Evolutionary conservation across 129 eudicot genomes (phyloP).

Genomic region (Dittrichia graveolens): DNA sequence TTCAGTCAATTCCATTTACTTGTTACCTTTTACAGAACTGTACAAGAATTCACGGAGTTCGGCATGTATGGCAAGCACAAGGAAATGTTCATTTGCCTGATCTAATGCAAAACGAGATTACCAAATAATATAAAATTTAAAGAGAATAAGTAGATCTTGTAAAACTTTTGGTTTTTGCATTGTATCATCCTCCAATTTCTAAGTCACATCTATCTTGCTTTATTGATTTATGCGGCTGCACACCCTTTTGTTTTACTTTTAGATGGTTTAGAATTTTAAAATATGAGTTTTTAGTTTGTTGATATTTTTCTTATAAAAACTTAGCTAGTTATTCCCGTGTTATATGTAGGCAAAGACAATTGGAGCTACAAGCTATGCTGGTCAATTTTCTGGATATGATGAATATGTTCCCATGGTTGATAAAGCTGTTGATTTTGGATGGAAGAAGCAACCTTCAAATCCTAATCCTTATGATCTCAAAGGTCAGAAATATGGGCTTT

Average conservation of each 20-base stretch:
- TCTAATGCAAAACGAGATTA: too few species aligned
- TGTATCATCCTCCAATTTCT: too few species aligned
- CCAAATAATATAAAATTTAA: too few species aligned
- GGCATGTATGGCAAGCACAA: too few species aligned
- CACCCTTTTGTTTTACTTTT: slow-evolving; percentile 3
- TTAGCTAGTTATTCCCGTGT: slow-evolving; percentile 14
- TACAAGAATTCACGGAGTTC: too few species aligned
- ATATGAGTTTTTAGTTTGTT: not conserved
- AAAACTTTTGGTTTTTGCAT: too few species aligned
- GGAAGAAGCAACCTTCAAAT: slow-evolving; percentile 67
- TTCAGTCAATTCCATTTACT: too few species aligned
- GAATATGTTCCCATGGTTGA: slow-evolving; percentile 97
- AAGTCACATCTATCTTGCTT: too few species aligned
- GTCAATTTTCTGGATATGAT: slow-evolving; percentile 75
- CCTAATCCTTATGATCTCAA: slow-evolving; percentile 46
- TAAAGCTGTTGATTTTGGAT: slow-evolving; percentile 88
- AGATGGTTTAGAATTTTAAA: slow-evolving; percentile 16
- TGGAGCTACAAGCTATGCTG: slow-evolving; percentile 57
- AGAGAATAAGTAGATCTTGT: too few species aligned
- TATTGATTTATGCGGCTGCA: too few species aligned
- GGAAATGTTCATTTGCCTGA: too few species aligned
- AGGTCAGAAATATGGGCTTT: slow-evolving; percentile 45
- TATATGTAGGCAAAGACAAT: slow-evolving; percentile 60
- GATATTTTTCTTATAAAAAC: slow-evolving; percentile 4
- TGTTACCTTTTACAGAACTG: too few species aligned